Evolutionary conservation across 2,329 filamentous ascomycete genomes (phyloP).

Genomic region (Neopestalotiopsis sp.): DNA sequence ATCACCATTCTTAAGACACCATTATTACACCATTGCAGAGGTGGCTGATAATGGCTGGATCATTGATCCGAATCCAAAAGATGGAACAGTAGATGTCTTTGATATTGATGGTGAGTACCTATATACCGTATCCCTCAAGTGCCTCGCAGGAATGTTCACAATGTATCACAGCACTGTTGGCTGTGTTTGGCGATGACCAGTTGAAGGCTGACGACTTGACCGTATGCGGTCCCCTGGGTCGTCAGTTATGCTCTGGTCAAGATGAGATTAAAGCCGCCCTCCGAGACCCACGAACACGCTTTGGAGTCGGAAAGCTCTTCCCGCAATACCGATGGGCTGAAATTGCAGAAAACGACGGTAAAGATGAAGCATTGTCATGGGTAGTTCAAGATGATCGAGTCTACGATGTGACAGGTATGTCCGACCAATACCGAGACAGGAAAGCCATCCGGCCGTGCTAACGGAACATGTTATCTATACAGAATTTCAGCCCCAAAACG

Average conservation of each 20-base stretch:
- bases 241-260: not conserved
- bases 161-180: not conserved
- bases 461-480: not conserved
- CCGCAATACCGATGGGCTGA: not conserved
- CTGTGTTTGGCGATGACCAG: not conserved
- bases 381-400: not conserved
- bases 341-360: not conserved
- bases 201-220: not conserved
- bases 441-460: not conserved
- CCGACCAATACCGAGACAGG: too few species aligned
- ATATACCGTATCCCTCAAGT: not conserved
- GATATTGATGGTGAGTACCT: slow-evolving; percentile 4
- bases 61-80: not conserved
- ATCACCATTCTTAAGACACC: not conserved
- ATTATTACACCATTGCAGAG: slow-evolving; percentile 1
- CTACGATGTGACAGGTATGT: slow-evolving; percentile 11
- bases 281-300: not conserved
- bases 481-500: not conserved
- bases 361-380: not conserved
- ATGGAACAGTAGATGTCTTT: slow-evolving; percentile 5
- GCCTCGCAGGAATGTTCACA: not conserved
- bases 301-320: slow-evolving; percentile 5
- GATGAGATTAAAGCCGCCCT: not conserved
- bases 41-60: slow-evolving; percentile 11
- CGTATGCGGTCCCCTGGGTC: not conserved